These are phyloP conservation scores for Acidomyces sp. DNA, from an alignment of 495 filamentous ascomycete species.

Conservation along the genomic window DNA sequence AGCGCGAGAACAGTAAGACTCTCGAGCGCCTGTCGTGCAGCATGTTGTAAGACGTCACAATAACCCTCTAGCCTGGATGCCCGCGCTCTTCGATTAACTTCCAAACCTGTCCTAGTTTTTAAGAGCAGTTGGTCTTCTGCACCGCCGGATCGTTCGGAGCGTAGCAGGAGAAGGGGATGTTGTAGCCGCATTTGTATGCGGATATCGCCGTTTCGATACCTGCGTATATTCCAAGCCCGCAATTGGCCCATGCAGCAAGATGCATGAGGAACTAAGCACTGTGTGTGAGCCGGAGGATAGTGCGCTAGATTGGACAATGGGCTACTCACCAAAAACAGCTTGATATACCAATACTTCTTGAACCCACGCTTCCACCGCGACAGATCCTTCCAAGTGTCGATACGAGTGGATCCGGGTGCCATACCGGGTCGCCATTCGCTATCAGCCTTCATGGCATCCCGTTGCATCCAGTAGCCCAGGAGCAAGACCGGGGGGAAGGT, in stretches of 20 bases:
- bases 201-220: neutral
- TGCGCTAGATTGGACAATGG: neutral
- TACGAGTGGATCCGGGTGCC: neutral
- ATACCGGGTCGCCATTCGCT: neutral
- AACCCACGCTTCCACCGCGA: neutral
- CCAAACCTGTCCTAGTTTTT: no score
- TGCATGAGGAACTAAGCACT: neutral
- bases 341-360: neutral
- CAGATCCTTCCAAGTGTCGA: conserved; percentile 3
- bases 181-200: neutral
- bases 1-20: no score
- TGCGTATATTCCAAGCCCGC: neutral
- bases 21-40: no score
- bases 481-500: conserved; percentile 37
- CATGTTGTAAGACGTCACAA: no score
- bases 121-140: no score
- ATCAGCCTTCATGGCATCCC: conserved; percentile 21
- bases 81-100: no score
- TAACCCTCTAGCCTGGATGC: no score
- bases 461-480: conserved; percentile 35
- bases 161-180: neutral
- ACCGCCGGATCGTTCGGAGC: neutral
- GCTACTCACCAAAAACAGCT: conserved; percentile 2
- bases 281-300: neutral
- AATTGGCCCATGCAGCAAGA: neutral